phyloP scores from a whole-genome alignment of 768 basidiomycete species.

The Goffeauzyma gilvescens region DNA sequence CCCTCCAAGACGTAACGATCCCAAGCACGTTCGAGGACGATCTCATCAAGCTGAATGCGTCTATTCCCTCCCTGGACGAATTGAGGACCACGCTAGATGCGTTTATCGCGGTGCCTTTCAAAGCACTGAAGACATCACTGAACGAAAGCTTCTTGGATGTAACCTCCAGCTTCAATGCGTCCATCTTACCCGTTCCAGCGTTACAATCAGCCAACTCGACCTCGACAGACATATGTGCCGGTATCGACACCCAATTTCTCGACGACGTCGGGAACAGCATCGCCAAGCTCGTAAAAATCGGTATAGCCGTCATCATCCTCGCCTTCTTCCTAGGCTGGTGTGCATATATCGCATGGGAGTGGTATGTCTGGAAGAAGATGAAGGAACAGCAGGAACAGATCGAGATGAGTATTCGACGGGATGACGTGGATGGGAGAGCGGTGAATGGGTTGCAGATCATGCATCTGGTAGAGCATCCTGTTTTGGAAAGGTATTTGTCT shows the following conservation, averaged over 20 bases:
- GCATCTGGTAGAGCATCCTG: slow-evolving; percentile 28
- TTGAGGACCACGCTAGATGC: slow-evolving; percentile 54
- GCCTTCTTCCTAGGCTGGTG: slow-evolving; percentile 55
- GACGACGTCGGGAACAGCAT: slow-evolving; percentile 68
- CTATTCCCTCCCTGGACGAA: slow-evolving; percentile 58
- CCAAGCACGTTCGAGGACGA: slow-evolving; percentile 57
- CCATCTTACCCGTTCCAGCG: slow-evolving; percentile 58
- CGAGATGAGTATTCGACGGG: slow-evolving; percentile 15
- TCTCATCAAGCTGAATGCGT: slow-evolving; percentile 55
- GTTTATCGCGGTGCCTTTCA: slow-evolving; percentile 49
- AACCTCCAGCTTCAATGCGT: slow-evolving; percentile 43
- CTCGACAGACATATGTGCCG: slow-evolving; percentile 44
- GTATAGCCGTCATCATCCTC: slow-evolving; percentile 51
- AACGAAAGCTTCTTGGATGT: slow-evolving; percentile 65
- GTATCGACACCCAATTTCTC: slow-evolving; percentile 62
- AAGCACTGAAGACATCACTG: slow-evolving; percentile 68
- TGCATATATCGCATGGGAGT: slow-evolving; percentile 57
- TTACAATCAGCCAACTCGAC: slow-evolving; percentile 40
- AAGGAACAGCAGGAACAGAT: slow-evolving; percentile 20
- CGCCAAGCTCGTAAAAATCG: slow-evolving; percentile 60
- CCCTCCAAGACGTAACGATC: slow-evolving; percentile 58
- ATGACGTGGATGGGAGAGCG: slow-evolving; percentile 12
- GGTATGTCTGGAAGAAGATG: slow-evolving; percentile 57
- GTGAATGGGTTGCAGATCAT: slow-evolving; percentile 24
- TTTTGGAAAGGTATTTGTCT: slow-evolving; percentile 24